Percentiles rank a stretch among this genome's conserved stretches.
Conservation (phyloP, 2,329 filamentous ascomycete genomes). For the Fusarium nodosum region DNA sequence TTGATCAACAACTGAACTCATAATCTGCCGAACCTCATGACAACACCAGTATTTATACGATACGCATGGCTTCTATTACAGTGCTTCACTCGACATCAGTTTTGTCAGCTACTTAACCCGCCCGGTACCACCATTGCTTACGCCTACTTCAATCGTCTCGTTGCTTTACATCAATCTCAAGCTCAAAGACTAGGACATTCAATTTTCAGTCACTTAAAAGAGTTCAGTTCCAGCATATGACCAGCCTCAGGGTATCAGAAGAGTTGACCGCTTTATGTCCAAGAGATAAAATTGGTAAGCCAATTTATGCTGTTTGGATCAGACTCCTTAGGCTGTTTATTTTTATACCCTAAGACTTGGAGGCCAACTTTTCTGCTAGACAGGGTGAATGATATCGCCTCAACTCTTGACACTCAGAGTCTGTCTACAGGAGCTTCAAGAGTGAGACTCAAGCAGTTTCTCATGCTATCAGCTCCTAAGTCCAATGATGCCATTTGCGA, state of each 20-base stretch:
- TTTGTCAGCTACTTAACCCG: neutral
- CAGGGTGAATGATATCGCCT: slow-evolving; percentile 12
- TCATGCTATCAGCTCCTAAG: neutral
- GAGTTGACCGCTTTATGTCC: no score
- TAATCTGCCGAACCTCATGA: no score
- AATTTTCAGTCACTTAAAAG: neutral
- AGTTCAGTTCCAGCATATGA: slow-evolving; percentile 17
- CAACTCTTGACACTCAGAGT: neutral
- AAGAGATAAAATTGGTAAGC: no score
- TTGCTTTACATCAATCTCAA: neutral
- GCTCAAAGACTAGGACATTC: neutral
- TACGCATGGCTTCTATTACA: neutral
- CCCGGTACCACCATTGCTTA: neutral
- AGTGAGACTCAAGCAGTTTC: no score
- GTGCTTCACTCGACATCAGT: neutral
- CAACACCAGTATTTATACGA: neutral
- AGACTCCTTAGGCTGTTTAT: no score
- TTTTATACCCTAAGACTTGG: no score
- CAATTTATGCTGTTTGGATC: no score
- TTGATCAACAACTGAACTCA: neutral
- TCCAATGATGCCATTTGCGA: slow-evolving; percentile 50
- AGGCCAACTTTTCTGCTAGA: neutral
- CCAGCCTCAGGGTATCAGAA: neutral
- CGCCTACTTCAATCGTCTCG: neutral
- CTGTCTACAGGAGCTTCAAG: no score